These are phyloP conservation scores for Lactarius indigo DNA, from an alignment of 768 basidiomycete species.

Conservation along the genomic window DNA sequence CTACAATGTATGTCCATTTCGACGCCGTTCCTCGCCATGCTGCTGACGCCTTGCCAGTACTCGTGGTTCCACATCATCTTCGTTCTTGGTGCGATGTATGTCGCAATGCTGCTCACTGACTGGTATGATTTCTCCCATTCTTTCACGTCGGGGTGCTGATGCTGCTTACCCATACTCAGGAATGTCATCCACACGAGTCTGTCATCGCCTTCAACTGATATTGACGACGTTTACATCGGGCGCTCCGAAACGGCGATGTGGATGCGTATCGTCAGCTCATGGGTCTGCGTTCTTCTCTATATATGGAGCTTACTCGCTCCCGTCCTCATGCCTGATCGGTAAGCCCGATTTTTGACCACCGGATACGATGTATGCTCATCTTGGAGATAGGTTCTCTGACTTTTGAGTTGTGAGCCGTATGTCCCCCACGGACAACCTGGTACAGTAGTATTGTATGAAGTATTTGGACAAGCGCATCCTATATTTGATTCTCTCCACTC, in stretches of 20 bases:
- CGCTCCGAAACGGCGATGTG: conserved; percentile 97
- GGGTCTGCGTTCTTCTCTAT: conserved; percentile 87
- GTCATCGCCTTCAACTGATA: conserved; percentile 45
- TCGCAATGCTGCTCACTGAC: conserved; percentile 93
- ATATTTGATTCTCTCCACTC: not conserved
- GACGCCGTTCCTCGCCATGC: not conserved
- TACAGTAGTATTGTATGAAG: not conserved
- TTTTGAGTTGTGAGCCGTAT: not conserved
- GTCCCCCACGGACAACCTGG: not conserved
- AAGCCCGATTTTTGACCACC: conserved; percentile 30
- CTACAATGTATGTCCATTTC: conserved; percentile 71
- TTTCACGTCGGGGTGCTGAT: conserved; percentile 2
- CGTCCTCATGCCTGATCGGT: conserved; percentile 88
- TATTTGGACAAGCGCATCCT: conserved; percentile 5
- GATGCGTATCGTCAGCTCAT: conserved; percentile 96
- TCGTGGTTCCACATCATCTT: conserved; percentile 99
- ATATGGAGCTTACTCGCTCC: conserved; percentile 88
- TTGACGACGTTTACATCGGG: conserved; percentile 84
- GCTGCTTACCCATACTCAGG: conserved; percentile 39
- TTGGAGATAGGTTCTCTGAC: conserved; percentile 10
- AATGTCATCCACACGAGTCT: conserved; percentile 57
- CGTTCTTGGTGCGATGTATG: conserved; percentile 94
- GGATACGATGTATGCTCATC: conserved; percentile 2
- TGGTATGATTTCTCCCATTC: conserved; percentile 61
- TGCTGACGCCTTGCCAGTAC: conserved; percentile 54